These are phyloP conservation scores for Solanum ossicruentum DNA, from an alignment of 257 asterid genomes.

Conservation along the genomic window DNA sequence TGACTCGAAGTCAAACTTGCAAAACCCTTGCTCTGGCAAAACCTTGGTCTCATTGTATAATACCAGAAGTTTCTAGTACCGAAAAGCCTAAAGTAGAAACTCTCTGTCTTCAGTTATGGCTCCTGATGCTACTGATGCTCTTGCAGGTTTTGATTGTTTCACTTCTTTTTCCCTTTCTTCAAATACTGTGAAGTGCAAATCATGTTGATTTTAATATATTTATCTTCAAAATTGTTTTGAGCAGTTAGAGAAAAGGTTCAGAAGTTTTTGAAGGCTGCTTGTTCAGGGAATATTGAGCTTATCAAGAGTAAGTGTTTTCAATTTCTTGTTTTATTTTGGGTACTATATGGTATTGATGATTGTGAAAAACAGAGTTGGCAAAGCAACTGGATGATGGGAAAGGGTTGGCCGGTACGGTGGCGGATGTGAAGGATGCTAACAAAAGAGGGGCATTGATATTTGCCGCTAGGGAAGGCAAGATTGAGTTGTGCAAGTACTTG, in stretches of 20 bases:
- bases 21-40: neutral
- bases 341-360: neutral
- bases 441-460: slow-evolving; percentile 91
- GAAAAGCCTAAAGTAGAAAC: neutral
- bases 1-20: neutral
- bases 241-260: slow-evolving; percentile 74
- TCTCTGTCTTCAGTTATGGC: slow-evolving; percentile 8
- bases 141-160: slow-evolving; percentile 44
- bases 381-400: slow-evolving; percentile 72
- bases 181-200: neutral
- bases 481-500: slow-evolving; percentile 76
- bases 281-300: slow-evolving; percentile 51
- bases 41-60: neutral
- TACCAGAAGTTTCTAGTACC: neutral
- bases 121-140: slow-evolving; percentile 74
- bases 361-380: slow-evolving; percentile 34
- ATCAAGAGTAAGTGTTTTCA: slow-evolving; percentile 53
- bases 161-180: neutral
- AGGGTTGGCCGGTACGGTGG: slow-evolving; percentile 58
- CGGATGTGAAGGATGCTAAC: slow-evolving; percentile 87
- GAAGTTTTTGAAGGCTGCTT: slow-evolving; percentile 60
- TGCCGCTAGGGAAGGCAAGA: slow-evolving; percentile 92
- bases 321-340: neutral
- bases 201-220: neutral
- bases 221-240: neutral